A percentile compares a stretch with the other conserved stretches of the same genome.
phyloP scores from a whole-genome alignment of 1,284 basidiomycete species.

The Phellopilus nigrolimitatus region DNA sequence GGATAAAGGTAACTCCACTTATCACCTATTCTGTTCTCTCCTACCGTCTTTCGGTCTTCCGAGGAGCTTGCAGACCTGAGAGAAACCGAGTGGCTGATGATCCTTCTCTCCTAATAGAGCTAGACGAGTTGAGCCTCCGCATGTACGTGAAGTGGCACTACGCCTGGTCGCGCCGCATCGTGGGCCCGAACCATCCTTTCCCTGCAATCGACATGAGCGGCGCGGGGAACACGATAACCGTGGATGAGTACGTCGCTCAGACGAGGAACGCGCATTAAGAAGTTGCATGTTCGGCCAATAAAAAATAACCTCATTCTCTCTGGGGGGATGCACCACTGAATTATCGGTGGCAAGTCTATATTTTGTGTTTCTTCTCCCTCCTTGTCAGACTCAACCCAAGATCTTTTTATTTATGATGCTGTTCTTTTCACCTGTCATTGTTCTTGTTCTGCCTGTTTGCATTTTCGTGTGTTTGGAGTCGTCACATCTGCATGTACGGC shows the following conservation, averaged over 20 bases:
- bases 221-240: constrained; percentile 7
- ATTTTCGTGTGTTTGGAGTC: too few relatives aligned
- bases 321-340: too few relatives aligned
- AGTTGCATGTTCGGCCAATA: not conserved
- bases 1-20: constrained; percentile 12
- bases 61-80: not conserved
- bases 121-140: constrained; percentile 17
- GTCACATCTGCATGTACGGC: too few relatives aligned
- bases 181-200: not conserved
- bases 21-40: not conserved
- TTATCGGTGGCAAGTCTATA: too few relatives aligned
- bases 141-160: constrained; percentile 22
- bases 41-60: not conserved
- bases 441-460: too few relatives aligned
- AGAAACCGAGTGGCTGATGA: not conserved
- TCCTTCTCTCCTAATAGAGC: constrained; percentile 10
- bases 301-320: not conserved
- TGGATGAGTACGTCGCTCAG: constrained; percentile 7
- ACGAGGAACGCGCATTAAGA: not conserved
- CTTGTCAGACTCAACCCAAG: too few relatives aligned
- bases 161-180: constrained; percentile 15
- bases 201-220: constrained; percentile 15
- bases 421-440: too few relatives aligned
- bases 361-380: too few relatives aligned
- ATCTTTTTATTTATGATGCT: too few relatives aligned